Evolutionary conservation across 2,329 filamentous ascomycete species (phyloP).

Genomic region (Diplodia sapinea): DNA sequence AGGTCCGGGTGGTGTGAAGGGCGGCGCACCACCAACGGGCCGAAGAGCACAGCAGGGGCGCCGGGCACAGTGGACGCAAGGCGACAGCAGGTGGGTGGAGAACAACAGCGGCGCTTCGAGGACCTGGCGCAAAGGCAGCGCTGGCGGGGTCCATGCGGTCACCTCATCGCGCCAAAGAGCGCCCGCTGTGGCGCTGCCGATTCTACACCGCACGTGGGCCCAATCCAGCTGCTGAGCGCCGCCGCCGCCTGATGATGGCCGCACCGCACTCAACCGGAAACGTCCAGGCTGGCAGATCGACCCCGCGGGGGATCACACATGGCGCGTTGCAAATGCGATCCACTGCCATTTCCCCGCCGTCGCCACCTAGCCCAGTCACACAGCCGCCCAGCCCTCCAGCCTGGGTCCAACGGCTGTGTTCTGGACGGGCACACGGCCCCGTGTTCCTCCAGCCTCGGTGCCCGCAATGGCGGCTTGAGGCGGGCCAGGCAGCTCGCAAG

Average conservation of each 20-base stretch:
- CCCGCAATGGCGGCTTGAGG: no score
- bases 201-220: conserved; percentile 17
- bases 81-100: not conserved
- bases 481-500: no score
- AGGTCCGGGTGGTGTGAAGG: conserved; percentile 30
- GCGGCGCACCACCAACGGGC: conserved; percentile 22
- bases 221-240: not conserved
- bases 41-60: conserved; percentile 22
- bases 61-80: not conserved
- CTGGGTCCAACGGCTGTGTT: no score
- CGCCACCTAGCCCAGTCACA: not conserved
- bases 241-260: not conserved
- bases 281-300: conserved; percentile 10
- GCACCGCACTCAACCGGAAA: conserved; percentile 11
- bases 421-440: no score
- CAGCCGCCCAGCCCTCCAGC: no score
- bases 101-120: not conserved
- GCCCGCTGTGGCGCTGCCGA: conserved; percentile 13
- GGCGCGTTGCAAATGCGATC: not conserved
- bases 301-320: conserved; percentile 20
- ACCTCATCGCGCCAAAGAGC: not conserved
- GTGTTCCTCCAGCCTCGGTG: no score
- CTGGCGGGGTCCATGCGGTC: not conserved
- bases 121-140: not conserved
- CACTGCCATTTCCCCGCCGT: not conserved